Evolutionary conservation across 495 filamentous ascomycete species (phyloP).

Genomic region (Apiosordaria backusii): DNA sequence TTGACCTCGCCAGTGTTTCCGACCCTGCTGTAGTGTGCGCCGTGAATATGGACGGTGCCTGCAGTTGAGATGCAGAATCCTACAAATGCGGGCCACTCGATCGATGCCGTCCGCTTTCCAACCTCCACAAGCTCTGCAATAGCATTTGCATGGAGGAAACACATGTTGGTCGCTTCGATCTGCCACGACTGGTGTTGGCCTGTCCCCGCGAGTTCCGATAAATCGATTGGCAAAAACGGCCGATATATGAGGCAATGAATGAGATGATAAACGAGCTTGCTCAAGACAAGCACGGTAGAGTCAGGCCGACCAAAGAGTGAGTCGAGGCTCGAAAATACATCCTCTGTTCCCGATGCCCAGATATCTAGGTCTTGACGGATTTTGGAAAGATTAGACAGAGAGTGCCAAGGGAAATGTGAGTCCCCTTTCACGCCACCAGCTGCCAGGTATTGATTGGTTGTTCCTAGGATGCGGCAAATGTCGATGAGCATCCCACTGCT

Average conservation of each 20-base stretch:
- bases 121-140: slow-evolving; percentile 80
- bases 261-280: slow-evolving; percentile 80
- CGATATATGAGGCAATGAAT: slow-evolving; percentile 82
- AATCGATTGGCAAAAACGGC: slow-evolving; percentile 78
- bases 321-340: slow-evolving; percentile 71
- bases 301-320: slow-evolving; percentile 72
- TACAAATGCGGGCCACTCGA: slow-evolving; percentile 81
- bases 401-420: slow-evolving; percentile 85
- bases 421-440: slow-evolving; percentile 84
- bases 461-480: slow-evolving; percentile 74
- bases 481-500: slow-evolving; percentile 74
- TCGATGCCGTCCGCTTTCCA: slow-evolving; percentile 58
- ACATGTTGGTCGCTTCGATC: slow-evolving; percentile 80
- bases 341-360: slow-evolving; percentile 77
- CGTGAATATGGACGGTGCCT: slow-evolving; percentile 81
- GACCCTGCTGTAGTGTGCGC: slow-evolving; percentile 67
- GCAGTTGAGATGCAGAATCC: slow-evolving; percentile 80
- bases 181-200: slow-evolving; percentile 89
- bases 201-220: slow-evolving; percentile 69
- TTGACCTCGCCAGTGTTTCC: slow-evolving; percentile 58
- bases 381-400: slow-evolving; percentile 76
- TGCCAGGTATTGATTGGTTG: slow-evolving; percentile 79
- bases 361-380: slow-evolving; percentile 80
- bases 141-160: slow-evolving; percentile 82
- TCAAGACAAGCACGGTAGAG: slow-evolving; percentile 71